Evolutionary conservation across 73 alveolate species (phyloP).

Genomic region (Breviolum minutum): DNA sequence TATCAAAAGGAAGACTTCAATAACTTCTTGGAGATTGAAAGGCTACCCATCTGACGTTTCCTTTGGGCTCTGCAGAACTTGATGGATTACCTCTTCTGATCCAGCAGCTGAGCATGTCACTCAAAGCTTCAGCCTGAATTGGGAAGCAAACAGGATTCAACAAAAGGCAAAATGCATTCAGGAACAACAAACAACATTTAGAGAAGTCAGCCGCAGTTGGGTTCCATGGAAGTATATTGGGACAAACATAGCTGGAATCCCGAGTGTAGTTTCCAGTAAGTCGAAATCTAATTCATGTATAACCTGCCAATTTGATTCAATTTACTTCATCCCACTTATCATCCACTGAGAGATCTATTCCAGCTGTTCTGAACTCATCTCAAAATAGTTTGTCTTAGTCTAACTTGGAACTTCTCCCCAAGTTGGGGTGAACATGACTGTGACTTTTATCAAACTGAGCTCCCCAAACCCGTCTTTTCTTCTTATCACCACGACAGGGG

Average conservation of each 20-base stretch:
- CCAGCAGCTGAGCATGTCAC: not conserved
- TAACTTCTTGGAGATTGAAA: not conserved
- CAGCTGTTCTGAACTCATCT: not conserved
- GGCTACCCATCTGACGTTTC: not conserved
- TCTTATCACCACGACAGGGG: slow-evolving; percentile 69
- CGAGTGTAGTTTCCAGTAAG: no score
- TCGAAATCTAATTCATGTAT: no score
- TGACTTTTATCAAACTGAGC: not conserved
- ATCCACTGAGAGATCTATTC: not conserved
- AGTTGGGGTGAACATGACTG: not conserved
- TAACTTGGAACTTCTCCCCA: not conserved
- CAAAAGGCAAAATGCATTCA: no score
- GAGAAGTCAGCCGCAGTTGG: no score
- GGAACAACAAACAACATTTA: no score
- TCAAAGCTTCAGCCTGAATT: slow-evolving; percentile 70
- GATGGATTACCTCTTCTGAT: not conserved
- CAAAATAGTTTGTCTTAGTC: not conserved
- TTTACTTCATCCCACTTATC: no score
- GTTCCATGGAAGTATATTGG: no score
- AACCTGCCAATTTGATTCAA: no score
- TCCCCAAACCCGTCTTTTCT: slow-evolving; percentile 46
- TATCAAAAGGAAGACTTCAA: no score
- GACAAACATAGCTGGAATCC: no score
- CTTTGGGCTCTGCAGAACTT: not conserved
- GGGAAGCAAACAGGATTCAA: not conserved